Conservation (phyloP, 139 green algal species). For the Yamagishiella unicocca region DNA sequence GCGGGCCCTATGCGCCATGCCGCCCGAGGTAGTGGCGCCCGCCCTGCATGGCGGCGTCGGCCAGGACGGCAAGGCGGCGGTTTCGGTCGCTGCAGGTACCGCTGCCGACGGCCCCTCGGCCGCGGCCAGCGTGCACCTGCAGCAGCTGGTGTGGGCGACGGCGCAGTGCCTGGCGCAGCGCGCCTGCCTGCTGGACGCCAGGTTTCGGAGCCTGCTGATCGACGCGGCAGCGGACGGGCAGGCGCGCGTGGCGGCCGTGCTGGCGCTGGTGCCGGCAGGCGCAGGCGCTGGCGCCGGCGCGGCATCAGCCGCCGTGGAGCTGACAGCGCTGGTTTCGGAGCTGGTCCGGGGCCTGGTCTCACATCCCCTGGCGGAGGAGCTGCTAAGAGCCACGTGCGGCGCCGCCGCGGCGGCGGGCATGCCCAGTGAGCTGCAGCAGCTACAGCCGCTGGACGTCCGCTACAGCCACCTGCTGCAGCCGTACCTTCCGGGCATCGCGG, state of each 20-base stretch:
- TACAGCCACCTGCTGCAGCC: constrained; percentile 36
- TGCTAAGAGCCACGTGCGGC: background rate
- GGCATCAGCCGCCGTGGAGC: constrained; percentile 22
- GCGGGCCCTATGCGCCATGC: background rate
- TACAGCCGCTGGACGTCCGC: constrained; percentile 48
- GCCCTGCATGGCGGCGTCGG: constrained; percentile 21
- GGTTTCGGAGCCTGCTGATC: background rate
- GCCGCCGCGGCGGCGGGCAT: constrained; percentile 18
- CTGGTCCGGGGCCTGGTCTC: background rate
- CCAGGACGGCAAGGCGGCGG: too few relatives aligned
- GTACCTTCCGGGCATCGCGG: constrained; percentile 5
- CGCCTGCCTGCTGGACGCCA: constrained; percentile 4
- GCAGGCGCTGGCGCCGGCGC: too few relatives aligned
- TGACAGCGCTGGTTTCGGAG: constrained; percentile 45
- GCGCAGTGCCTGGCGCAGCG: constrained; percentile 62
- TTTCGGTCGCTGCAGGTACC: too few relatives aligned
- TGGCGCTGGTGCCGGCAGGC: background rate
- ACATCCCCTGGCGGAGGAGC: constrained; percentile 23
- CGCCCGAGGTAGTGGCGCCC: background rate
- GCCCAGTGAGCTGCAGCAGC: constrained; percentile 37
- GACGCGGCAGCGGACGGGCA: background rate
- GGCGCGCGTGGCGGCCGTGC: background rate
- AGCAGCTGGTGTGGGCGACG: constrained; percentile 53
- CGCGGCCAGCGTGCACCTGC: background rate
- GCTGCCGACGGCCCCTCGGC: background rate